These are phyloP conservation scores for Salvia rosmarinus DNA, from an alignment of 257 asterid species.

Conservation along the genomic window DNA sequence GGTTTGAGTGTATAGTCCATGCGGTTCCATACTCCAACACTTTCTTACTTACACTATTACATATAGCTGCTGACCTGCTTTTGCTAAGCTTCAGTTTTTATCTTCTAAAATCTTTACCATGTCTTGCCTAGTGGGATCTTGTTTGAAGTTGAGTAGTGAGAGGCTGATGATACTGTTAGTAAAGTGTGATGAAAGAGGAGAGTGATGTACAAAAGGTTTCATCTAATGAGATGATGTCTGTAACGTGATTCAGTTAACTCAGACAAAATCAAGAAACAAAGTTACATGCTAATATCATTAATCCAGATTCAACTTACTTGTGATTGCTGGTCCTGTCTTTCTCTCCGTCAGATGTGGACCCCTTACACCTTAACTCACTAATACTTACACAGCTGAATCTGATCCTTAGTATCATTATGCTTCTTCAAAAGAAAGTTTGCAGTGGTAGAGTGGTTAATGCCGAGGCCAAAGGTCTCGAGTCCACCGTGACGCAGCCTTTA, in stretches of 20 bases:
- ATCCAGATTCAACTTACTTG: conserved; percentile 5
- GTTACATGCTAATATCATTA: background rate
- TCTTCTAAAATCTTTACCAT: background rate
- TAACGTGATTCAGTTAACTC: background rate
- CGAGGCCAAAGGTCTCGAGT: too few species aligned
- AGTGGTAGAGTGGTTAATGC: too few species aligned
- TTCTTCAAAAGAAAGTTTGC: too few species aligned
- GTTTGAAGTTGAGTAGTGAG: background rate
- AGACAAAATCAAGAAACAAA: background rate
- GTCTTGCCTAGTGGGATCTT: background rate
- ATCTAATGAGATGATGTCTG: too few species aligned
- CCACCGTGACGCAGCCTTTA: too few species aligned
- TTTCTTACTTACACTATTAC: too few species aligned
- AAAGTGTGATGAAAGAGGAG: background rate
- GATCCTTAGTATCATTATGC: background rate
- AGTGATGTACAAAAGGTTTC: background rate
- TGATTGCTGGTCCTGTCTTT: background rate
- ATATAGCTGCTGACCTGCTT: too few species aligned
- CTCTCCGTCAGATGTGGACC: background rate
- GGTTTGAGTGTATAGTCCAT: too few species aligned
- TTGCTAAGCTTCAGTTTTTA: too few species aligned
- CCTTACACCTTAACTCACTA: background rate
- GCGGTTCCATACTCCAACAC: too few species aligned
- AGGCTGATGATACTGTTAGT: background rate
- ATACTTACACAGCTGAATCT: background rate